Conservation (phyloP, 78 protist species). For the Tieghemostelium lacteum region DNA sequence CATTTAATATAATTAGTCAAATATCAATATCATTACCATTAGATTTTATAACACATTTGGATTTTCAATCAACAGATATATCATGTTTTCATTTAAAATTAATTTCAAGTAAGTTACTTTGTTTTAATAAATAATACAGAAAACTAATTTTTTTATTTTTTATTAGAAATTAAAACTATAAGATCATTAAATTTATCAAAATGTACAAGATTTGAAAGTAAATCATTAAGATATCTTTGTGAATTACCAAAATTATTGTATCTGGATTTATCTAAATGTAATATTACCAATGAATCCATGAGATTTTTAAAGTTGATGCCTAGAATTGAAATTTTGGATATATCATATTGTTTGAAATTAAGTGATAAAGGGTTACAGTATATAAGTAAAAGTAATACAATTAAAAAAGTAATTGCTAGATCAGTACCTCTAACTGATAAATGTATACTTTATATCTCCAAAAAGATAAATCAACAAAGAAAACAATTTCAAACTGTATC, state of each 20-base stretch:
- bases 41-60: constrained; percentile 38
- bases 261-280: constrained; percentile 30
- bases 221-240: background rate
- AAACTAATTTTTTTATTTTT: background rate
- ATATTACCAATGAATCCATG: constrained; percentile 1
- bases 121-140: background rate
- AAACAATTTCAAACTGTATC: background rate
- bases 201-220: constrained; percentile 14
- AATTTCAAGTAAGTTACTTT: constrained; percentile 14
- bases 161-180: constrained; percentile 48
- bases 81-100: constrained; percentile 2
- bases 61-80: constrained; percentile 32
- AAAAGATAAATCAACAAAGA: background rate
- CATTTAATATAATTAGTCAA: background rate
- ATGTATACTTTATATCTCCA: background rate
- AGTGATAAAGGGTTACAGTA: background rate
- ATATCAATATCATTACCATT: constrained; percentile 51
- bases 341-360: background rate
- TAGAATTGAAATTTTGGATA: constrained; percentile 40
- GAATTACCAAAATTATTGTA: constrained; percentile 43
- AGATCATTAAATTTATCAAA: constrained; percentile 51
- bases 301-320: constrained; percentile 4
- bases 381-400: background rate
- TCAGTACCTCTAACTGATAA: constrained; percentile 41
- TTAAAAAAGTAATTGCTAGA: constrained; percentile 31